Evolutionary conservation across 441 rosid species (phyloP).

Genomic region (Pelargonium australe): DNA sequence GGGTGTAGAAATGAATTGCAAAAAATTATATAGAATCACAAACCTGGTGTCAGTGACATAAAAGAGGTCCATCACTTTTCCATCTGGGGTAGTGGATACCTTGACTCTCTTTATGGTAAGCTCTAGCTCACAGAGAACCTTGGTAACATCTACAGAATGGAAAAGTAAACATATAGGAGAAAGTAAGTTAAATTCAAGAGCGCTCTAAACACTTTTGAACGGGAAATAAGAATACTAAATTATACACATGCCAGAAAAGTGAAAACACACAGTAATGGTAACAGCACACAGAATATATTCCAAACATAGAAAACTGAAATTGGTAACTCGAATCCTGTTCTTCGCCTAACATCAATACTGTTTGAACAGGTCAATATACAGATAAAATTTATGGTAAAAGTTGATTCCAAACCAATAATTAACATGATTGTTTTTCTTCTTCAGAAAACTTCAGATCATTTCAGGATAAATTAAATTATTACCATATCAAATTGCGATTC

Average conservation of each 20-base stretch:
- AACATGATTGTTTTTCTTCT: background rate
- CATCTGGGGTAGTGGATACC: conserved; percentile 63
- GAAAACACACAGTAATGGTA: background rate
- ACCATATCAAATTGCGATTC: background rate
- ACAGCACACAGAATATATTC: too few species aligned
- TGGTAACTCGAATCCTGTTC: background rate
- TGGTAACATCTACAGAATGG: conserved; percentile 44
- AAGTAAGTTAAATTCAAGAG: background rate
- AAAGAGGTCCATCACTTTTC: conserved; percentile 62
- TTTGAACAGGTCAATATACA: too few species aligned
- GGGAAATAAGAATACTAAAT: background rate
- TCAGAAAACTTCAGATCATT: background rate
- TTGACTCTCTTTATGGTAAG: conserved; percentile 56
- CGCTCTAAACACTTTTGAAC: background rate
- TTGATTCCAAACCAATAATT: background rate
- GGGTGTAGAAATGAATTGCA: background rate
- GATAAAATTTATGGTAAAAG: background rate
- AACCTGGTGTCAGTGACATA: conserved; percentile 44
- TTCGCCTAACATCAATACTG: too few species aligned
- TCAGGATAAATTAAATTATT: background rate
- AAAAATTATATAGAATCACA: background rate
- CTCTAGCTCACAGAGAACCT: conserved; percentile 55
- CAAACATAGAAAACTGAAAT: background rate
- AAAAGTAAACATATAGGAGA: background rate
- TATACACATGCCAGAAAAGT: background rate